Percentiles rank a stretch among this genome's conserved stretches.
phyloP scores from a whole-genome alignment of 208 protist genomes.

The Phytomonas serpens region DNA sequence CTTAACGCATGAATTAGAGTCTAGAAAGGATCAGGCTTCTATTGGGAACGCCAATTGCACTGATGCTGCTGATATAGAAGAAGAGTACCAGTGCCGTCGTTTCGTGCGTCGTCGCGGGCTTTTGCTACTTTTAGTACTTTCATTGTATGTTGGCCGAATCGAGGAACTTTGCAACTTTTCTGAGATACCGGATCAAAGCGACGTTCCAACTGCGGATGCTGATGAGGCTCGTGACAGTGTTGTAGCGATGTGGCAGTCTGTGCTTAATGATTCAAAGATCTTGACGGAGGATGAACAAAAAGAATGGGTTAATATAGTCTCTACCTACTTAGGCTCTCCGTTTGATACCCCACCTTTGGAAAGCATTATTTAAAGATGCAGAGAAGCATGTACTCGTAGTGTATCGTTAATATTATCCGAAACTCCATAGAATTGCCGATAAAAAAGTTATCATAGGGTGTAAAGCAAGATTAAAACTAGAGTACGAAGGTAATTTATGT shows the following conservation, averaged over 20 bases:
- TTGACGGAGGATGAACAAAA: conserved; percentile 32
- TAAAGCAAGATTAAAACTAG: background rate
- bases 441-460: background rate
- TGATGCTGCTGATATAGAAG: background rate
- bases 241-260: conserved; percentile 33
- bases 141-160: conserved; percentile 38
- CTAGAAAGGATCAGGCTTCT: background rate
- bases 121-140: conserved; percentile 60
- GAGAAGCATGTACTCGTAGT: background rate
- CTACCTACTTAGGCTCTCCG: conserved; percentile 26
- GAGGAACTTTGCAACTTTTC: conserved; percentile 26
- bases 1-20: background rate
- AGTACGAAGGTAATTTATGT: background rate
- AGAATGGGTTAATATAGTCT: conserved; percentile 43
- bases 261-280: conserved; percentile 30
- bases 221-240: conserved; percentile 58
- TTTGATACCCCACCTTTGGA: conserved; percentile 32
- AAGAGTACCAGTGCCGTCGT: background rate
- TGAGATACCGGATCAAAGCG: conserved; percentile 22
- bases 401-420: background rate
- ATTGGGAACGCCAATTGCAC: background rate
- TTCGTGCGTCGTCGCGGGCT: conserved; percentile 27
- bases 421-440: background rate
- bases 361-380: background rate
- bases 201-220: conserved; percentile 20